These are phyloP conservation scores for Aspergillus awamori DNA, from an alignment of 2,329 filamentous ascomycete species.

Conservation along the genomic window DNA sequence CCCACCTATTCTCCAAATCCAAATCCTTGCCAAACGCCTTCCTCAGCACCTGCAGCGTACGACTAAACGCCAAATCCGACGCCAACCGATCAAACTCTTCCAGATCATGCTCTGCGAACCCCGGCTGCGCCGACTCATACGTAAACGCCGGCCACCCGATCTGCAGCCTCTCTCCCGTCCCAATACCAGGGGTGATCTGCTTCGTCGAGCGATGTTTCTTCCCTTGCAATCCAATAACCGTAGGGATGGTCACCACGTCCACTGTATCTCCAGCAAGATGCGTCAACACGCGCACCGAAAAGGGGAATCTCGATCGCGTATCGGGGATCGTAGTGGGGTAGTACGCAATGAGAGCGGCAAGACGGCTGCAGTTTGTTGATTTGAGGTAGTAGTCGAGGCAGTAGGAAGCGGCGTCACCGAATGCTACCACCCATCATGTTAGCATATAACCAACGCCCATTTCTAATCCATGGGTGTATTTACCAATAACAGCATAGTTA, in stretches of 20 bases:
- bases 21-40: constrained; percentile 58
- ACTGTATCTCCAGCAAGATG: constrained; percentile 58
- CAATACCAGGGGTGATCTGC: constrained; percentile 54
- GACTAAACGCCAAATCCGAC: constrained; percentile 69
- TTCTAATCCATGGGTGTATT: too few relatives aligned
- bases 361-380: constrained; percentile 54
- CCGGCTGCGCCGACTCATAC: constrained; percentile 60
- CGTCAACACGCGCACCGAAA: constrained; percentile 53
- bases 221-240: constrained; percentile 57
- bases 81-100: constrained; percentile 68
- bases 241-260: constrained; percentile 53
- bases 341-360: constrained; percentile 64
- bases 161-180: constrained; percentile 49
- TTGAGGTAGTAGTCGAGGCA: constrained; percentile 62
- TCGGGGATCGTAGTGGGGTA: constrained; percentile 63
- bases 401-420: constrained; percentile 62
- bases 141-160: constrained; percentile 48
- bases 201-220: constrained; percentile 54
- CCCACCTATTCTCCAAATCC: constrained; percentile 40
- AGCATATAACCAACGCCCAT: too few relatives aligned
- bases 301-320: constrained; percentile 41
- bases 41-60: constrained; percentile 62
- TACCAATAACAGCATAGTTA: constrained; percentile 65
- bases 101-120: constrained; percentile 72
- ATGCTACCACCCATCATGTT: constrained; percentile 48